A percentile compares a stretch with the other conserved stretches of the same genome.
Conservation (phyloP, 768 basidiomycete genomes). For the Lactarius sp. region DNA sequence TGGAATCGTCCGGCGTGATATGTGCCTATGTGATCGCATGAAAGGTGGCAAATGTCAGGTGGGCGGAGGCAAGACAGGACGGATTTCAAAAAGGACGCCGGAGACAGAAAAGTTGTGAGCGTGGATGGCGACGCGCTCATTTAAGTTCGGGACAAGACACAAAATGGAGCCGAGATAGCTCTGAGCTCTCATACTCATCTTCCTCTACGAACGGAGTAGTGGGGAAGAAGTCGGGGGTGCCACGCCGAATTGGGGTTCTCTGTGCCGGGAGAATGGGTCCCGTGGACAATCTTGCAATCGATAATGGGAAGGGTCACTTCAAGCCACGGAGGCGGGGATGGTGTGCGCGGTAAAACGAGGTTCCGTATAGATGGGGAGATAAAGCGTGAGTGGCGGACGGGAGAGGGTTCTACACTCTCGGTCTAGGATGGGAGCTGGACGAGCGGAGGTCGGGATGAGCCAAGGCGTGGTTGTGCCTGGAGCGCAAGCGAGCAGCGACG, state of each 20-base stretch:
- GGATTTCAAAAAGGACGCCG: not conserved
- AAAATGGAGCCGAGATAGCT: not conserved
- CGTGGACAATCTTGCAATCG: constrained; percentile 7
- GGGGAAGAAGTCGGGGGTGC: constrained; percentile 14
- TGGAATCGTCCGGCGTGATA: not conserved
- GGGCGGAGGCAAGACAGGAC: not conserved
- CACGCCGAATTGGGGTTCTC: constrained; percentile 4
- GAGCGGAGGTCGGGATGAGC: constrained; percentile 1
- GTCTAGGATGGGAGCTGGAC: not conserved
- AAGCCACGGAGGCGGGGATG: constrained; percentile 14
- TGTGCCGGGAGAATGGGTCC: not conserved
- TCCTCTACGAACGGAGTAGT: constrained; percentile 21
- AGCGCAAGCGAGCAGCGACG: constrained; percentile 12
- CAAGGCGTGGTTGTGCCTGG: constrained; percentile 21
- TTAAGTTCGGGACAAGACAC: constrained; percentile 9
- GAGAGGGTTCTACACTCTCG: not conserved
- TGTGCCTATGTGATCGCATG: not conserved
- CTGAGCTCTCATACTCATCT: constrained; percentile 5
- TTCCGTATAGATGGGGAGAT: constrained; percentile 16
- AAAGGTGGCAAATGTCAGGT: not conserved
- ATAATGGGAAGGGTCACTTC: constrained; percentile 8
- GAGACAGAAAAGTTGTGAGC: not conserved
- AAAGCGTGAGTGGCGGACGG: constrained; percentile 8
- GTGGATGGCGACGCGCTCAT: constrained; percentile 7
- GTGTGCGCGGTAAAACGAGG: constrained; percentile 18